Conservation (phyloP, 2,329 filamentous ascomycete species). For the Pseudogymnoascus sp. region DNA sequence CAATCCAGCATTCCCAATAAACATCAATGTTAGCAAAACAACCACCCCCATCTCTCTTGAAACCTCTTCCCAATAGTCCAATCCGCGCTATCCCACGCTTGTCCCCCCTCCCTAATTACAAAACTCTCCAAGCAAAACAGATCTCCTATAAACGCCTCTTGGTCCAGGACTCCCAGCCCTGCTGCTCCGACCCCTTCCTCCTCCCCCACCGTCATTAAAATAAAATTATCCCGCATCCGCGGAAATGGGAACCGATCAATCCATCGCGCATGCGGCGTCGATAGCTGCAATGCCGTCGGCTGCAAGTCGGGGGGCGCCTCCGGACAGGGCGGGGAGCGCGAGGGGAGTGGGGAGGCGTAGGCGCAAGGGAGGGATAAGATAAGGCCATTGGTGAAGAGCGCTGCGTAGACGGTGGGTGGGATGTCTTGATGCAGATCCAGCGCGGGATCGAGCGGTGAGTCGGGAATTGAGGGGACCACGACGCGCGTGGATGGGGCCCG, state of each 20-base stretch:
- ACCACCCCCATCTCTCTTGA: not conserved
- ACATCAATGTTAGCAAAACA: constrained; percentile 4
- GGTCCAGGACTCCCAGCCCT: not conserved
- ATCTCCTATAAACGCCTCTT: not conserved
- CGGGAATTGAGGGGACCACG: not conserved
- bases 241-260: constrained; percentile 17
- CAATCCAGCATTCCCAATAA: not conserved
- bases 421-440: not conserved
- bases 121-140: constrained; percentile 4
- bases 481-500: too few species aligned
- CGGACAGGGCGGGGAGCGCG: not conserved
- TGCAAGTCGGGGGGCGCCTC: constrained; percentile 11
- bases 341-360: not conserved
- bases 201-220: constrained; percentile 4
- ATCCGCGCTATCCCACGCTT: not conserved
- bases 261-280: constrained; percentile 13
- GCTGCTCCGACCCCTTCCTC: not conserved
- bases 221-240: constrained; percentile 14
- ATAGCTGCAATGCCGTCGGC: constrained; percentile 12
- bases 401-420: constrained; percentile 13
- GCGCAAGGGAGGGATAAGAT: constrained; percentile 15
- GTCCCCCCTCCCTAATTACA: not conserved
- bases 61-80: not conserved
- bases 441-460: not conserved
- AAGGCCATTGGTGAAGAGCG: constrained; percentile 16